Evolutionary conservation across 2,329 filamentous ascomycete genomes (phyloP).

Genomic region (Xylariaceae sp.): DNA sequence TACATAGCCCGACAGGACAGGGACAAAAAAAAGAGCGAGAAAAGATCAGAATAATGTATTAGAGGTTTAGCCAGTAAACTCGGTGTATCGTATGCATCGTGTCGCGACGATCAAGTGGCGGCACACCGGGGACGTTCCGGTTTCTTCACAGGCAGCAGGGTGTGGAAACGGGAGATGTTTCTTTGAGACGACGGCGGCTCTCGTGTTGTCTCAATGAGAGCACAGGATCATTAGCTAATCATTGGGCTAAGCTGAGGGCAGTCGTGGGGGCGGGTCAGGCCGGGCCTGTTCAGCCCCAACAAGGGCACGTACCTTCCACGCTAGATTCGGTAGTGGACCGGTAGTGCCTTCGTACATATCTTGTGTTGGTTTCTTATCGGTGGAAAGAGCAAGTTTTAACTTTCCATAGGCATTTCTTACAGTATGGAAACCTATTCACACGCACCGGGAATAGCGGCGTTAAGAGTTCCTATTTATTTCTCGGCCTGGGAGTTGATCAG

Average conservation of each 20-base stretch:
- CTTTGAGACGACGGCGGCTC: neutral
- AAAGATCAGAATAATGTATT: slow-evolving; percentile 10
- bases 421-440: no score
- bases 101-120: slow-evolving; percentile 5
- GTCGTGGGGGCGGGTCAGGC: slow-evolving; percentile 16
- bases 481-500: no score
- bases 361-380: no score
- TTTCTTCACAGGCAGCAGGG: neutral
- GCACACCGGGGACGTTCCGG: neutral
- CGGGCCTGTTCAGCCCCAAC: neutral
- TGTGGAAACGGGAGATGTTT: neutral
- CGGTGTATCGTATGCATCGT: slow-evolving; percentile 14
- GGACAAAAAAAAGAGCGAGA: slow-evolving; percentile 13
- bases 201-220: neutral
- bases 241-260: neutral
- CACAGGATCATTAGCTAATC: neutral
- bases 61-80: slow-evolving; percentile 7
- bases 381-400: no score
- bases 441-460: no score
- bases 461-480: no score
- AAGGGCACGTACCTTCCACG: neutral
- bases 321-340: neutral
- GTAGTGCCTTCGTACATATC: neutral
- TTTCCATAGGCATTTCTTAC: no score
- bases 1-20: slow-evolving; percentile 36